Base-by-base conservation (phyloP, 1,284 basidiomycete species). In the Trichosporon faecale region DNA sequence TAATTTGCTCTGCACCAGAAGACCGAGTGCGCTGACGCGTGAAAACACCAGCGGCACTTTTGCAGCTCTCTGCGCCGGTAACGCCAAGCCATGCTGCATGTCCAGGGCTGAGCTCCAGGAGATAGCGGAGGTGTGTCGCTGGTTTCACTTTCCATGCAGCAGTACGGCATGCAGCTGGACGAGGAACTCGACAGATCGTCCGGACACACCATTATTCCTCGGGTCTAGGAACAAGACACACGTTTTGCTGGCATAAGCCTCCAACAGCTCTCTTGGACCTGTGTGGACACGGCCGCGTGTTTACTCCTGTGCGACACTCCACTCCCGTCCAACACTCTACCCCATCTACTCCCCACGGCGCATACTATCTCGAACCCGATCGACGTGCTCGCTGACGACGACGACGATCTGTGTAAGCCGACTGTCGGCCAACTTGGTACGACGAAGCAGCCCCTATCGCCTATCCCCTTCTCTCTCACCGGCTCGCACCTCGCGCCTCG, bases 401-500 rank as follows among this genome's bases (percentile, higher is more conserved):
- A 3, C 3, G 57, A 31, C 57, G 27, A 61, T 61, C 57, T 61
- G 27, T 29, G 57, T 33, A 18, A 11, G n/a, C 6, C 27, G 6
- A 33, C 16, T 6, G 18, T 11, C 57, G 29, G 16, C 29, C 29
- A 61, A 18, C 14, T 33, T 14, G 4, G 23, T 29, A 27, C 27
- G 6, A n/a, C 57, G 4, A 33, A 8, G 27, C 16, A 33, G 29
- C 6, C 8, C 57, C 57, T 61, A 25, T 31, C 11, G 27, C 29
- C 29, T 31, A 61, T 31, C 57, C 29, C 21, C 9, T n/a, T 33
- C 31, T n/a, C 57, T 61, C 27, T n/a, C 12, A 16, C 49, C 57
- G 57, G 29, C 57, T 61, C 57, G 27, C 27, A 31, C 57, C 57
- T 61, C 57, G 57, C 57, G 57, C 57, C 27, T 33, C 57, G 57